Evolutionary conservation across 495 filamentous ascomycete species (phyloP), one percentile per base, ranked within the genome.

Genomic region (Cenococcum geophilum): DNA sequence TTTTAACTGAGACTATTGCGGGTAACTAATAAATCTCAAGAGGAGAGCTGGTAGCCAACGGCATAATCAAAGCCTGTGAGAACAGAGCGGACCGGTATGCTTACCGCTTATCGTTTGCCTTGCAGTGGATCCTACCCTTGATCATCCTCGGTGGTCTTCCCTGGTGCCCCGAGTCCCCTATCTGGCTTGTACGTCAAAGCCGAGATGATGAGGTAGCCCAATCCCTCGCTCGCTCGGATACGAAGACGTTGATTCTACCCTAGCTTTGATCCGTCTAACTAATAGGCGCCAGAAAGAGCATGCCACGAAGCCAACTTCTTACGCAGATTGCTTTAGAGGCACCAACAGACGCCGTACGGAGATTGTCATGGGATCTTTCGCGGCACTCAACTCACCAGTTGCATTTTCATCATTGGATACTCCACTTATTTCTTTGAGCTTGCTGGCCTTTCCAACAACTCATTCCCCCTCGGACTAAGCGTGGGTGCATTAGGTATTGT

Each of bases 361-460:
- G 51, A 67, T 67, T 34, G 61, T 91, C 49, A 52, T 52, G 49
- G 49, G 49, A 69, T 85, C 82, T 58, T 86, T 86, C 68, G 49
- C 49, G 18, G 49, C 5, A 23, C 49, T 23, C 49, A 52, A 20
- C 25, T 52, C 21, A 52, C 49, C 6, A 20, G 49, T 1, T 52
- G 49, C 25, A 20, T 52, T 16, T 52, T 52, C 8, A 52, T 68
- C 65, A 68, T 68, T 55, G 65, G 65, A 27, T 93, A 90, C 70
- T 87, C 84, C 11, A 91, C 86, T 34, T 86, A 91, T 68, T 93
- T 92, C 76, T 75, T 89, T 52, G 75, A 85, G 61, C 85, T 88
- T 65, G 89, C 89, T 3, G 89, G 89, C 0, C 78, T 91, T 1
- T 63, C 69, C 35, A 67, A 77, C 22, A 79, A 80, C 32, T 80